Conservation (phyloP, 2,329 filamentous ascomycete species). For the Aspergillus transmontanensis region DNA sequence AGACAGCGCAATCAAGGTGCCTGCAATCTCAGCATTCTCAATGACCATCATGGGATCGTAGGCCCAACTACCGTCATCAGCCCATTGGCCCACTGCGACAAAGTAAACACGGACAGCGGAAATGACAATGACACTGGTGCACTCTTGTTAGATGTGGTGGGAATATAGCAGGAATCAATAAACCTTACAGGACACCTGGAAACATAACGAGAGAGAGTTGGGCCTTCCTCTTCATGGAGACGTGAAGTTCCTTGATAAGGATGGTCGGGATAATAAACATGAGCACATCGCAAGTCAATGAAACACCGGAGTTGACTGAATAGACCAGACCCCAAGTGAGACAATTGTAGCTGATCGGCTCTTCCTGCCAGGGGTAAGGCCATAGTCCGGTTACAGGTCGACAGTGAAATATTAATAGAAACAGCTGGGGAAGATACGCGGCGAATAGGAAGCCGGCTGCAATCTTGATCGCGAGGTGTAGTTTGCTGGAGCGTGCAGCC, state of each 20-base stretch:
- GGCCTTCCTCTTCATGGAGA: constrained; percentile 49
- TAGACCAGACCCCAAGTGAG: constrained; percentile 57
- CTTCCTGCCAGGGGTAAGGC: constrained; percentile 54
- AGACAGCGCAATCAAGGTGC: constrained; percentile 55
- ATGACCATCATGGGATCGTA: constrained; percentile 55
- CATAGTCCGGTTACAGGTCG: constrained; percentile 54
- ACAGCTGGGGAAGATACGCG: constrained; percentile 52
- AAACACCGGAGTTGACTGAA: constrained; percentile 53
- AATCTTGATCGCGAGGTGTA: constrained; percentile 25
- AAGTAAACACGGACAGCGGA: constrained; percentile 52
- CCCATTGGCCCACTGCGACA: constrained; percentile 51
- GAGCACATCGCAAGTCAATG: constrained; percentile 53
- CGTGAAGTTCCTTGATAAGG: constrained; percentile 51
- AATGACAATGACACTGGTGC: constrained; percentile 51
- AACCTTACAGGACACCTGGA: constrained; percentile 51
- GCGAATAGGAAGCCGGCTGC: constrained; percentile 41
- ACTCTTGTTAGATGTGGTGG: constrained; percentile 5
- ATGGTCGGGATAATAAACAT: constrained; percentile 55
- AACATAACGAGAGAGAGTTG: constrained; percentile 53
- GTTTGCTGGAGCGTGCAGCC: constrained; percentile 35
- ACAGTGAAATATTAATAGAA: constrained; percentile 57
- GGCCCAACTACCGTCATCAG: constrained; percentile 52
- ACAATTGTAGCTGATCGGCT: constrained; percentile 46
- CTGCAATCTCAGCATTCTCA: constrained; percentile 55
- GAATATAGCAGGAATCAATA: no score